Evolutionary conservation across 1,284 basidiomycete species (phyloP), one percentile per base, ranked within the genome.

Genomic region (Cutaneotrichosporon cavernicola): DNA sequence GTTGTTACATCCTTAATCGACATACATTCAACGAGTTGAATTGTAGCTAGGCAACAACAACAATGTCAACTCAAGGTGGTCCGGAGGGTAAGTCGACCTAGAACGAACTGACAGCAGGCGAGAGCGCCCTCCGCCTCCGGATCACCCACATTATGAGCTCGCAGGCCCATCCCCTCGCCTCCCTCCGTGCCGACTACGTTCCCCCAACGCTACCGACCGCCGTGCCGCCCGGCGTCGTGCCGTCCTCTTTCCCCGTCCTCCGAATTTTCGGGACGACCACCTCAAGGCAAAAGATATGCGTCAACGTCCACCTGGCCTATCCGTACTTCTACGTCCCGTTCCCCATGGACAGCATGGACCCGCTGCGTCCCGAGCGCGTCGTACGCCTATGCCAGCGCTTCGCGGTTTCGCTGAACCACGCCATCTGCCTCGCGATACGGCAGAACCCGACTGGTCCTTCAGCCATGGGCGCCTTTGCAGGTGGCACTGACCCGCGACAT

Each of bases 191-290:
- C 5, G 49, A 65, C 46, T 77, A 77, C 55, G 59, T 72, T 7
- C 75, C 80, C 30, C 62, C 90, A 55, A 87, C 92, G 78, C 86
- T 89, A 63, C 81, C 86, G 16, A 79, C 79, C 0, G 73, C 79
- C 1, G 70, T 80, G n/a, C 79, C 80, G 26, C 65, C 69, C 0
- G 80, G 80, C 0, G 56, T 69, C 8, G 62, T 80, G 5, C 83
- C 90, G 22, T 84, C 84, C 13, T 83, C 82, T 34, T 87, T 90
- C 18, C 95, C 95, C 14, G 85, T 94, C 4, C 84, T 98, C 60
- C 85, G 93, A 59, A 88, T 97, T 62, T 98, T 89, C 79, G 96
- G 96, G 18, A 84, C 88, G 18, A 91, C 92, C 1, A 90, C 91
- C 0, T 77, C 82, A 1, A 90, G 92, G 4, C 83, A 87, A 75